A percentile compares a stretch with the other conserved stretches of the same genome.
phyloP scores from a whole-genome alignment of 1,284 basidiomycete species.

The Ganoderma lucidum region DNA sequence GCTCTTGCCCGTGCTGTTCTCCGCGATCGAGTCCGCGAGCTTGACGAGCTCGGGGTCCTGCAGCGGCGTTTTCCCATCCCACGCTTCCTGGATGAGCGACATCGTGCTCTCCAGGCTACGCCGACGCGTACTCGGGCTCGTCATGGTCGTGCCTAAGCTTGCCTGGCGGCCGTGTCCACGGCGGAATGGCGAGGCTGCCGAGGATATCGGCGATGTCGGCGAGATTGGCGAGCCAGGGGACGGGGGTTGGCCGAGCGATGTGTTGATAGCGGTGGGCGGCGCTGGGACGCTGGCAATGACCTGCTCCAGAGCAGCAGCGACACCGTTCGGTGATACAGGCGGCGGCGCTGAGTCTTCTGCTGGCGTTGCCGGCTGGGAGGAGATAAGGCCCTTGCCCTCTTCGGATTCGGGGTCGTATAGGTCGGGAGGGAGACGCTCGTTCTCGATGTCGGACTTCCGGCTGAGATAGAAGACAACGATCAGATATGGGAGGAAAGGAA shows the following conservation, averaged over 20 bases:
- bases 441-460: conserved; percentile 98
- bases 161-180: conserved; percentile 88
- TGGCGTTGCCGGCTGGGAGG: conserved; percentile 59
- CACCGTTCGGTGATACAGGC: conserved; percentile 57
- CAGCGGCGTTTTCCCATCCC: conserved; percentile 54
- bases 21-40: conserved; percentile 45
- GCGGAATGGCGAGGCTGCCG: conserved; percentile 57
- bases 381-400: conserved; percentile 71
- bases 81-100: conserved; percentile 91
- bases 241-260: conserved; percentile 33
- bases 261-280: conserved; percentile 12
- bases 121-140: conserved; percentile 91
- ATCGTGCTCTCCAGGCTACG: conserved; percentile 96
- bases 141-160: conserved; percentile 96
- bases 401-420: conserved; percentile 89
- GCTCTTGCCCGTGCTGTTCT: conserved; percentile 35
- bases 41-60: conserved; percentile 45
- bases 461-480: conserved; percentile 47
- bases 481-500: conserved; percentile 45
- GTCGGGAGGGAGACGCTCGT: conserved; percentile 95
- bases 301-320: conserved; percentile 59
- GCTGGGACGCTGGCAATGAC: conserved; percentile 49
- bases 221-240: conserved; percentile 43
- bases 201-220: conserved; percentile 42
- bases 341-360: conserved; percentile 53